phyloP scores from a whole-genome alignment of 139 green algal genomes.

The Haematococcus lacustris region DNA sequence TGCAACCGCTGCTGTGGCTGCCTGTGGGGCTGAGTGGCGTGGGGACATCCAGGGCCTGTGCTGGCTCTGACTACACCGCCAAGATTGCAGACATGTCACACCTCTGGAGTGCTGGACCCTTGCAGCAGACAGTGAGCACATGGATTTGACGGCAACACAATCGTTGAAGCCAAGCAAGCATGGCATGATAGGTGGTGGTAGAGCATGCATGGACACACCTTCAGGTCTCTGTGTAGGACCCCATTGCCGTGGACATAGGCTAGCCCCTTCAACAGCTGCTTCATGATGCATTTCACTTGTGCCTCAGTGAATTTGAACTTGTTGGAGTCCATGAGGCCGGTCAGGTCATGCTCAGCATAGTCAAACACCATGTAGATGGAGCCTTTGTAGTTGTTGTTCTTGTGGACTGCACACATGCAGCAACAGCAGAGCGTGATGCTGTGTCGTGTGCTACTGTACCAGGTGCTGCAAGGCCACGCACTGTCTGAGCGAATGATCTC shows the following conservation, averaged over 20 bases:
- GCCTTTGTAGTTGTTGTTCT: constrained; percentile 84
- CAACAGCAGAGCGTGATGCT: neutral
- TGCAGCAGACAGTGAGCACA: no score
- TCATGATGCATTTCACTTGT: constrained; percentile 92
- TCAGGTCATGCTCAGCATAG: constrained; percentile 98
- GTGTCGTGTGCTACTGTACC: neutral
- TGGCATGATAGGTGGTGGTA: no score
- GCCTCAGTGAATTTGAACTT: constrained; percentile 57
- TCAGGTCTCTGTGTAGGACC: constrained; percentile 87
- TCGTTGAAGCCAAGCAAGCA: no score
- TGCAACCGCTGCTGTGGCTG: no score
- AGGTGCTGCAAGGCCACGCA: constrained; percentile 18
- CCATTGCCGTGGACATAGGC: constrained; percentile 79
- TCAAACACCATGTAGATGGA: constrained; percentile 99
- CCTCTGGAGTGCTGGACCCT: no score
- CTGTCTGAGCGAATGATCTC: constrained; percentile 90
- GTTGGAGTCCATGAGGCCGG: constrained; percentile 78
- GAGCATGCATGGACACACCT: constrained; percentile 60
- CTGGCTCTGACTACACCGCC: no score
- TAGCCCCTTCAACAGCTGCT: constrained; percentile 88
- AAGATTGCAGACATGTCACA: no score
- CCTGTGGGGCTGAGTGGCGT: no score
- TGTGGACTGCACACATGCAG: constrained; percentile 40
- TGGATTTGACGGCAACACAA: no score
- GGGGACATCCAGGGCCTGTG: no score